Evolutionary conservation across 306 rosid genomes (phyloP).

Genomic region (Arachis stenosperma): DNA sequence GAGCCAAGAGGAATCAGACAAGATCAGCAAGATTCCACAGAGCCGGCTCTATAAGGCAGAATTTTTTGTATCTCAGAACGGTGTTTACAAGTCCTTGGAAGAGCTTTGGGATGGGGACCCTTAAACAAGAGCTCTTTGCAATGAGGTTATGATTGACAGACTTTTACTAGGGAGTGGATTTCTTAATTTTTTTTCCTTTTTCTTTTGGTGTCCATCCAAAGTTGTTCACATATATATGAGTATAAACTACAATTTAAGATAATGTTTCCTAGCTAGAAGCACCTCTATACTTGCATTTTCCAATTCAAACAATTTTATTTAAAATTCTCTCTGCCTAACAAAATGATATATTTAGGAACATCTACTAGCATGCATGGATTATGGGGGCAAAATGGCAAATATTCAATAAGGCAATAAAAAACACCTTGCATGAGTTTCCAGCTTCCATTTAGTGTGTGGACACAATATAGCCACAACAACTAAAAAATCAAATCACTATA

Average conservation of each 20-base stretch:
- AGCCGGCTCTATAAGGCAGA: background rate
- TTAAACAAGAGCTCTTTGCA: too few relatives aligned
- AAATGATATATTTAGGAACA: background rate
- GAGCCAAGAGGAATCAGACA: conserved; percentile 10
- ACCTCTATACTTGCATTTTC: too few relatives aligned
- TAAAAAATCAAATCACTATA: background rate
- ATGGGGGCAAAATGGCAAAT: background rate
- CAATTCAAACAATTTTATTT: too few relatives aligned
- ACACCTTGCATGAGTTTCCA: too few relatives aligned
- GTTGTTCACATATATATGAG: too few relatives aligned
- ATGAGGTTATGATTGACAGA: too few relatives aligned
- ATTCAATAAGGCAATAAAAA: conserved; percentile 4
- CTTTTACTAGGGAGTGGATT: too few relatives aligned
- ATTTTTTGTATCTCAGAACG: conserved; percentile 27
- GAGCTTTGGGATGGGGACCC: conserved; percentile 44
- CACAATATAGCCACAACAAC: conserved; percentile 23
- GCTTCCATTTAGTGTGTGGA: background rate
- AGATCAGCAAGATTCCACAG: conserved; percentile 39
- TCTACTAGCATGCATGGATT: background rate
- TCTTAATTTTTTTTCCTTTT: too few relatives aligned
- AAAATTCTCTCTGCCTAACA: too few relatives aligned
- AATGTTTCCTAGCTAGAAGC: too few relatives aligned
- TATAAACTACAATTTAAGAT: too few relatives aligned
- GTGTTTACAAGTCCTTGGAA: conserved; percentile 39
- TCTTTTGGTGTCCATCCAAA: too few relatives aligned